These are phyloP conservation scores for Nepenthes gracilis DNA, from an alignment of 148 eudicot genomes.

Conservation along the genomic window DNA sequence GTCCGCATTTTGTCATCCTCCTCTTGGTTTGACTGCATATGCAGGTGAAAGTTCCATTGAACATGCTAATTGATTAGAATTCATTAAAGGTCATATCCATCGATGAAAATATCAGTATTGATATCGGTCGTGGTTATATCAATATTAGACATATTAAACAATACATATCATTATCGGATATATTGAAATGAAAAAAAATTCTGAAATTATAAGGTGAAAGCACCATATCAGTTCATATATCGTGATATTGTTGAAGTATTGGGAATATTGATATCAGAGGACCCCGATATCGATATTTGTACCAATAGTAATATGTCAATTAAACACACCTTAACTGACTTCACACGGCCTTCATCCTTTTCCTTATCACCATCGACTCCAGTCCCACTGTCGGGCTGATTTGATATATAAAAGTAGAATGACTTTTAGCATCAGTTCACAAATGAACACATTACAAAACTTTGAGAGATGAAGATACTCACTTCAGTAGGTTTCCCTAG, in stretches of 20 bases:
- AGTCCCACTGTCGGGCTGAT: conserved; percentile 46
- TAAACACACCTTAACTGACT: conserved; percentile 46
- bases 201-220: too few species aligned
- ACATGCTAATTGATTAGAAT: not conserved
- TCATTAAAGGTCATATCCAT: not conserved
- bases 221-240: too few species aligned
- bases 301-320: not conserved
- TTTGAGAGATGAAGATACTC: conserved; percentile 4
- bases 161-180: too few species aligned
- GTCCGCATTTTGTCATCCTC: conserved; percentile 96
- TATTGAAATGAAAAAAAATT: too few species aligned
- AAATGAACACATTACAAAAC: not conserved
- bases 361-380: conserved; percentile 68
- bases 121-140: too few species aligned
- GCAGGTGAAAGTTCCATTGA: not conserved
- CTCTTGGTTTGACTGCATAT: conserved; percentile 60
- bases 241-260: too few species aligned
- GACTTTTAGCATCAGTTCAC: not conserved
- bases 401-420: not conserved
- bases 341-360: conserved; percentile 62
- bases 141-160: too few species aligned
- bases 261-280: too few species aligned
- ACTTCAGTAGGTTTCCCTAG: conserved; percentile 59
- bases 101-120: too few species aligned
- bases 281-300: too few species aligned